Percentiles rank a stretch among this genome's conserved stretches.
phyloP scores from a whole-genome alignment of 2,329 filamentous ascomycete genomes.

The Curvularia verruculosa region DNA sequence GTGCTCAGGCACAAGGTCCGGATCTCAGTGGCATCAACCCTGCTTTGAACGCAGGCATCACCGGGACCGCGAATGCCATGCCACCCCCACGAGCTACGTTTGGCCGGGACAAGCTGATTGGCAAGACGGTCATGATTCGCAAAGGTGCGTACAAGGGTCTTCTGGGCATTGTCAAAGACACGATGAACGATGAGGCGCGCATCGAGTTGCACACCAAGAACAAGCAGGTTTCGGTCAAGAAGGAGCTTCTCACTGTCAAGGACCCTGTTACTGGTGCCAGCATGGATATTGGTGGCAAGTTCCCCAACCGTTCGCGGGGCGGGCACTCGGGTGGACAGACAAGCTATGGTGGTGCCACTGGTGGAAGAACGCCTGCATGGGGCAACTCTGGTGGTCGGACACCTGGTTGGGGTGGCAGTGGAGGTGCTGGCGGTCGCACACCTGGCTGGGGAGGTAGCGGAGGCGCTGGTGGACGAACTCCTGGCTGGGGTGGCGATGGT shows the following conservation, averaged over 20 bases:
- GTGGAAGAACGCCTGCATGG: slow-evolving; percentile 46
- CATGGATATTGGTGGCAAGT: slow-evolving; percentile 65
- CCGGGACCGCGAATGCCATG: slow-evolving; percentile 58
- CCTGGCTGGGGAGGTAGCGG: slow-evolving; percentile 54
- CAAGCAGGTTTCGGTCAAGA: slow-evolving; percentile 85
- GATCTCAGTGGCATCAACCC: slow-evolving; percentile 94
- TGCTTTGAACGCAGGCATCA: slow-evolving; percentile 66
- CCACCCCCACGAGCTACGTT: slow-evolving; percentile 71
- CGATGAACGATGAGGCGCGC: slow-evolving; percentile 82
- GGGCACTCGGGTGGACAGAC: slow-evolving; percentile 45
- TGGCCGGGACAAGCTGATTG: slow-evolving; percentile 82
- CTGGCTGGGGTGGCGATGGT: slow-evolving; percentile 49
- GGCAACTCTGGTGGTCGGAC: slow-evolving; percentile 52
- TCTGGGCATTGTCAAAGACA: slow-evolving; percentile 93
- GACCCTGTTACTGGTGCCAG: slow-evolving; percentile 77
- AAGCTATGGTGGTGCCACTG: slow-evolving; percentile 50
- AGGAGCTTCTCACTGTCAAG: slow-evolving; percentile 81
- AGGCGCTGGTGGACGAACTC: slow-evolving; percentile 47
- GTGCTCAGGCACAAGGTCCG: slow-evolving; percentile 72
- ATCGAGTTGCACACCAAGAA: slow-evolving; percentile 94
- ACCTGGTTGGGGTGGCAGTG: slow-evolving; percentile 54
- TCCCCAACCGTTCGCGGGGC: slow-evolving; percentile 46
- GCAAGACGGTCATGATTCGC: slow-evolving; percentile 87
- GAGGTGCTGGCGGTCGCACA: slow-evolving; percentile 49
- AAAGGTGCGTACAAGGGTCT: slow-evolving; percentile 91